phyloP scores from a whole-genome alignment of 257 asterid species.

The Nicotiana otophora region DNA sequence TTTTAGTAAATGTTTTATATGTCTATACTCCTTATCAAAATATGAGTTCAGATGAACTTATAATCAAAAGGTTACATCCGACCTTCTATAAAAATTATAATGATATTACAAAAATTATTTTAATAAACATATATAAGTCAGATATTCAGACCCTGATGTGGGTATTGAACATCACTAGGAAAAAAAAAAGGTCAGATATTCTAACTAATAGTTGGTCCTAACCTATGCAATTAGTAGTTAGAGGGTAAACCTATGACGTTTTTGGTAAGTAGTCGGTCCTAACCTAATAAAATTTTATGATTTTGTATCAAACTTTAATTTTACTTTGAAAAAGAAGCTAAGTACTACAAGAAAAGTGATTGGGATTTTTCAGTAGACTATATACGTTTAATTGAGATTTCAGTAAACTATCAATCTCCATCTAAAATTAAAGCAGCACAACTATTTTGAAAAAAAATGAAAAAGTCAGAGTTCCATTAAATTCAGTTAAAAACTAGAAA shows the following conservation, averaged over 20 bases:
- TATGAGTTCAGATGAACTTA: too few relatives aligned
- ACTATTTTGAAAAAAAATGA: neutral
- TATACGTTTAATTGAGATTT: neutral
- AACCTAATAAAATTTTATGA: neutral
- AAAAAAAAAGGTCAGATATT: neutral
- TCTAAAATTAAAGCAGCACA: neutral
- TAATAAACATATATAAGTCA: too few relatives aligned
- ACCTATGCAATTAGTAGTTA: neutral
- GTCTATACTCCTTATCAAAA: too few relatives aligned
- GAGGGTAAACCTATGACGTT: neutral
- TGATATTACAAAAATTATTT: too few relatives aligned
- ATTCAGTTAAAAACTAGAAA: neutral
- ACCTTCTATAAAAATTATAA: too few relatives aligned
- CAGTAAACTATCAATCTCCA: neutral
- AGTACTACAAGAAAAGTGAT: neutral
- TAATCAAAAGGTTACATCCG: too few relatives aligned
- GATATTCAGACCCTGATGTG: too few relatives aligned
- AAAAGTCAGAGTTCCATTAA: neutral
- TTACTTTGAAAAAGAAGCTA: neutral
- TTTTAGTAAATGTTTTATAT: too few relatives aligned
- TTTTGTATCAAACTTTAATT: neutral
- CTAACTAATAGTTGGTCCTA: neutral
- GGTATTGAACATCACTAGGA: too few relatives aligned
- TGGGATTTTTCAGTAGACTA: neutral
- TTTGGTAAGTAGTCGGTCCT: neutral